Evolutionary conservation across 139 green algal species (phyloP), one percentile per base, ranked within the genome.

Genomic region (Auxenochlorella pyrenoidosa): DNA sequence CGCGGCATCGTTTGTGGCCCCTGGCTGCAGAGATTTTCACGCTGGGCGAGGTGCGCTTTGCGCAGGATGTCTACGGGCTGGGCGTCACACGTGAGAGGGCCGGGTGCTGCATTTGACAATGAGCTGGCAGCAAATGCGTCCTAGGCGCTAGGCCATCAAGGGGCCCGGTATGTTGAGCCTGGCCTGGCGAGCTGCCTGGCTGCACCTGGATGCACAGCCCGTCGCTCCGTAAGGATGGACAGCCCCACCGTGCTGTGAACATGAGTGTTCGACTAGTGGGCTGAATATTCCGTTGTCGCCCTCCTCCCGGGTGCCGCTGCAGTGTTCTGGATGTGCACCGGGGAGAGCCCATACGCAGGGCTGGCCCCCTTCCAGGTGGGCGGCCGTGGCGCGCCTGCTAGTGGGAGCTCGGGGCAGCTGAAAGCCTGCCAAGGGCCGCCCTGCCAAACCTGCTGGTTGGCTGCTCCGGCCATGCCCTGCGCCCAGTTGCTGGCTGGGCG

Each of bases 291-390:
- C n/a, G n/a, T n/a, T n/a, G 24, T 68, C 15, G 10, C 8, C 47
- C 47, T 2, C 32, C 66, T 6, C 26, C 30, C 41, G 8, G 26
- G 8, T 36, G 26, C 73, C 22, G 26, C 16, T 34, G 34, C 78
- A 83, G 63, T 87, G 16, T 87, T 58, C 82, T 81, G 68, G 47
- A 44, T 87, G 68, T 79, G 54, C 43, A 51, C 28, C 43, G 82
- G 82, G 6, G 34, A 58, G 68, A 38, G 68, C 40, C 82, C 82
- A 19, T 87, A 63, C 21, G 32, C 21, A 1, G 68, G 68, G 6
- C 65, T 86, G 82, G 22, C 82, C 44, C 82, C 68, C 16, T 68
- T 79, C n/a, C 82, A 87, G n/a, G 75, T 81, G 43, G 8, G 73
- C 30, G 44, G 73, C 41, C 34, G 4, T 58, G 15, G n/a, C n/a